phyloP scores from a whole-genome alignment of 306 rosid species.

The Abrus pulchellus region DNA sequence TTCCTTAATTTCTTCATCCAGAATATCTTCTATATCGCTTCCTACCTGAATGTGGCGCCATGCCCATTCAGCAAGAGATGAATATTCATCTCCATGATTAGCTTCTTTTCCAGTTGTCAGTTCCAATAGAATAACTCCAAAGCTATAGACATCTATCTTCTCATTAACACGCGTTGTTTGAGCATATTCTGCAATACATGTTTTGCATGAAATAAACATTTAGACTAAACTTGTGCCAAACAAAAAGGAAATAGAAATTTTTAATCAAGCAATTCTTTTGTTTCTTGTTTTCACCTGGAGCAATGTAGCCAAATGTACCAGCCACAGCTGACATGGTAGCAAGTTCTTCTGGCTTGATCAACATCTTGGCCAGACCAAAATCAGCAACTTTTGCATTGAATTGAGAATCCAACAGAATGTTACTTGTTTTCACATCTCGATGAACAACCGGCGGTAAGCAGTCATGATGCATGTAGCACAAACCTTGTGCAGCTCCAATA shows the following conservation, averaged over 20 bases:
- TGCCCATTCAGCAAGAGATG: slow-evolving; percentile 81
- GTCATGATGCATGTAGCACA: slow-evolving; percentile 88
- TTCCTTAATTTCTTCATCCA: slow-evolving; percentile 72
- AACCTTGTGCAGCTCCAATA: slow-evolving; percentile 80
- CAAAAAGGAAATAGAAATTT: background rate
- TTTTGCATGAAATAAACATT: background rate
- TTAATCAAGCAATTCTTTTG: background rate
- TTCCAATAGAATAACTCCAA: slow-evolving; percentile 82
- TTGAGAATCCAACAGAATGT: slow-evolving; percentile 76
- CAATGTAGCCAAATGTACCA: slow-evolving; percentile 93
- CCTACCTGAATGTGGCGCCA: slow-evolving; percentile 56
- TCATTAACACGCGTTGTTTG: slow-evolving; percentile 69
- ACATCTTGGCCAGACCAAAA: slow-evolving; percentile 82
- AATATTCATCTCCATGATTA: slow-evolving; percentile 63
- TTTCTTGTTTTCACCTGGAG: slow-evolving; percentile 72
- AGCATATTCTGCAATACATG: slow-evolving; percentile 68
- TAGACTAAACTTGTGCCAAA: background rate
- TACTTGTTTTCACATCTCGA: slow-evolving; percentile 83
- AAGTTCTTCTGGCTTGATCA: slow-evolving; percentile 74
- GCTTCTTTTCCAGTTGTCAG: slow-evolving; percentile 79
- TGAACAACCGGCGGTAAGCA: slow-evolving; percentile 74
- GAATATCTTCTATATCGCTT: slow-evolving; percentile 53
- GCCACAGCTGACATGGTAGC: slow-evolving; percentile 83
- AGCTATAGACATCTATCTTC: slow-evolving; percentile 83
- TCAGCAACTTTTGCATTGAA: slow-evolving; percentile 89